These are phyloP conservation scores for Aspergillus nanangensis DNA, from an alignment of 495 filamentous ascomycete species.

Conservation along the genomic window DNA sequence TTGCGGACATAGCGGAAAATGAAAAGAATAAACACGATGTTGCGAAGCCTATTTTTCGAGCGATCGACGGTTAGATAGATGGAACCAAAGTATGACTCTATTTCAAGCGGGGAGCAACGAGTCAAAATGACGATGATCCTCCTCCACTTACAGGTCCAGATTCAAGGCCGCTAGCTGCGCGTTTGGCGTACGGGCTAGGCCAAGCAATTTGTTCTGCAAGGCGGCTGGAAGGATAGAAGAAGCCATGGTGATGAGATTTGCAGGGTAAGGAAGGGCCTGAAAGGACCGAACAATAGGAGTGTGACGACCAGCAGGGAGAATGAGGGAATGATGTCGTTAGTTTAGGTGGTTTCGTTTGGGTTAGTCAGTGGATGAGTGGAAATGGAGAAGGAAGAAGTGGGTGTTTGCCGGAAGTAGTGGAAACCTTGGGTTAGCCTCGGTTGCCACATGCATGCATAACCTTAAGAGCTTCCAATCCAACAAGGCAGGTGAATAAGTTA, in stretches of 20 bases:
- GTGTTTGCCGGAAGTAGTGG: too few relatives aligned
- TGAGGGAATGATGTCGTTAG: conserved; percentile 9
- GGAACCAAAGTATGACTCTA: too few relatives aligned
- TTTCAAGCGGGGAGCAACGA: too few relatives aligned
- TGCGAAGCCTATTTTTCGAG: conserved; percentile 58
- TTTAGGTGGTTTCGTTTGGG: too few relatives aligned
- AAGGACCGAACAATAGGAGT: background rate
- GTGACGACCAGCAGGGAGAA: conserved; percentile 12
- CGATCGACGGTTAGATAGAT: background rate
- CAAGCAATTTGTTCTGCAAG: conserved; percentile 40
- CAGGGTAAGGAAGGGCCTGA: background rate
- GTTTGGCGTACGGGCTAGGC: conserved; percentile 45
- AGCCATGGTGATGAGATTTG: conserved; percentile 23
- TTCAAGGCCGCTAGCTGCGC: conserved; percentile 63
- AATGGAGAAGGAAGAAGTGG: too few relatives aligned
- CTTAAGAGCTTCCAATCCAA: too few relatives aligned
- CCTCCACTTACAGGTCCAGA: conserved; percentile 69
- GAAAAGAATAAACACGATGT: conserved; percentile 87
- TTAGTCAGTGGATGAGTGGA: too few relatives aligned
- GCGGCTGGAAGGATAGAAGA: conserved; percentile 33
- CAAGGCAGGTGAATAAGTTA: too few relatives aligned
- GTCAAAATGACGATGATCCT: conserved; percentile 2
- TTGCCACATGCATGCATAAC: conserved; percentile 17
- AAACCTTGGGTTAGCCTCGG: too few relatives aligned
- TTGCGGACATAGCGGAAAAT: conserved; percentile 82